Percentiles rank a stretch among this genome's conserved stretches.
Conservation (phyloP, 768 basidiomycete species). For the Trametes meyenii region DNA sequence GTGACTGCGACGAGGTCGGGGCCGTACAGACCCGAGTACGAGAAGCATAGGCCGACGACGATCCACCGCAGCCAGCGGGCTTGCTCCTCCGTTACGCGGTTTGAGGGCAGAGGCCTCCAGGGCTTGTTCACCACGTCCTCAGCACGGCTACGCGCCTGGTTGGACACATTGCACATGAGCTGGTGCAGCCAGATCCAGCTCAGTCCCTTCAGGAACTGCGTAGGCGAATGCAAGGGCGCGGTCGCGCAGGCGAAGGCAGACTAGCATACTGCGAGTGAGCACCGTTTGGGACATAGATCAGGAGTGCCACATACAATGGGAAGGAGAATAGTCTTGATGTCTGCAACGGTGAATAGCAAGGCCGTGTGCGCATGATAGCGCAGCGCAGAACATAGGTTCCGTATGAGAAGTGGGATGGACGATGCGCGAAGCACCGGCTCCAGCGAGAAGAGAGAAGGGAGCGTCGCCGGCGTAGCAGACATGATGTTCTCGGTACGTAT, state of each 20-base stretch:
- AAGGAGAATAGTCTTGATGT: constrained; percentile 36
- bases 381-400: too few species aligned
- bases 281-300: background rate
- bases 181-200: constrained; percentile 38
- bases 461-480: too few species aligned
- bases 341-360: constrained; percentile 39
- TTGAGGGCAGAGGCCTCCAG: constrained; percentile 42
- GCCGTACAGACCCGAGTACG: constrained; percentile 10
- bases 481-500: too few species aligned
- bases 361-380: constrained; percentile 21
- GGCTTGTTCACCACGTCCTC: constrained; percentile 41
- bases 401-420: too few species aligned
- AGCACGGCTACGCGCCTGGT: constrained; percentile 31
- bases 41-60: constrained; percentile 33
- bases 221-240: constrained; percentile 12
- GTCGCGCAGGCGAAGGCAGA: constrained; percentile 12
- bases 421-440: too few species aligned
- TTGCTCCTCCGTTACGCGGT: constrained; percentile 32
- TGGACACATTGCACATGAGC: constrained; percentile 39
- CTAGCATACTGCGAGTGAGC: constrained; percentile 11
- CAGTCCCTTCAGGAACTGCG: constrained; percentile 14
- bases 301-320: constrained; percentile 34
- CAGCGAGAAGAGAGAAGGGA: too few species aligned
- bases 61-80: constrained; percentile 37
- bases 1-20: constrained; percentile 23